Evolutionary conservation across 2,329 filamentous ascomycete species (phyloP).

Genomic region (Penicillium crustosum): DNA sequence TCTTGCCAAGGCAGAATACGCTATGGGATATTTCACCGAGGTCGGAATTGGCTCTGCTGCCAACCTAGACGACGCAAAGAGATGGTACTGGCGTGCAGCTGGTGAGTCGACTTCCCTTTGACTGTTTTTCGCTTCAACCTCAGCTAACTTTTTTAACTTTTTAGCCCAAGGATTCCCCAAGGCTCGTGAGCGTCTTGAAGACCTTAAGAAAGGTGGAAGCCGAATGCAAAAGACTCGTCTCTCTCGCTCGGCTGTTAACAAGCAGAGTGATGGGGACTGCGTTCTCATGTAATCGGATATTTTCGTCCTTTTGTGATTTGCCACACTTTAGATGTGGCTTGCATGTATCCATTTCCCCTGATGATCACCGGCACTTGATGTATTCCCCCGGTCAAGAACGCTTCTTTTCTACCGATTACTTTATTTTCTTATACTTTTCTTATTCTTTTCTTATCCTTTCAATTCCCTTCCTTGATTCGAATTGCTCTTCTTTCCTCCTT

Average conservation of each 20-base stretch:
- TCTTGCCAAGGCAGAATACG: conserved; percentile 91
- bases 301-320: background rate
- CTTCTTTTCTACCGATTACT: conserved; percentile 8
- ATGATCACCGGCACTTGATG: conserved; percentile 19
- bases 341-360: conserved; percentile 13
- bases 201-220: conserved; percentile 77
- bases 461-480: background rate
- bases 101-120: conserved; percentile 61
- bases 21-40: conserved; percentile 97
- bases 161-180: conserved; percentile 91
- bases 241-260: conserved; percentile 76
- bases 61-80: conserved; percentile 90
- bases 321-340: background rate
- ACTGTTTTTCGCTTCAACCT: background rate
- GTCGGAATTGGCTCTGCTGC: conserved; percentile 84
- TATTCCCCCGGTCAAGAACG: conserved; percentile 2
- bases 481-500: background rate
- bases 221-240: conserved; percentile 73
- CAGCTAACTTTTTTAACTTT: conserved; percentile 9
- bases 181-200: conserved; percentile 86
- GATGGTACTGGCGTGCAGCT: conserved; percentile 97
- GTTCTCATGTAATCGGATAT: conserved; percentile 42
- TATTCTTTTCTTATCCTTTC: background rate
- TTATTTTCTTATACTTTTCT: conserved; percentile 1
- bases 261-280: conserved; percentile 88